phyloP scores from a whole-genome alignment of 1,284 basidiomycete species.

The Vanrija sp. region DNA sequence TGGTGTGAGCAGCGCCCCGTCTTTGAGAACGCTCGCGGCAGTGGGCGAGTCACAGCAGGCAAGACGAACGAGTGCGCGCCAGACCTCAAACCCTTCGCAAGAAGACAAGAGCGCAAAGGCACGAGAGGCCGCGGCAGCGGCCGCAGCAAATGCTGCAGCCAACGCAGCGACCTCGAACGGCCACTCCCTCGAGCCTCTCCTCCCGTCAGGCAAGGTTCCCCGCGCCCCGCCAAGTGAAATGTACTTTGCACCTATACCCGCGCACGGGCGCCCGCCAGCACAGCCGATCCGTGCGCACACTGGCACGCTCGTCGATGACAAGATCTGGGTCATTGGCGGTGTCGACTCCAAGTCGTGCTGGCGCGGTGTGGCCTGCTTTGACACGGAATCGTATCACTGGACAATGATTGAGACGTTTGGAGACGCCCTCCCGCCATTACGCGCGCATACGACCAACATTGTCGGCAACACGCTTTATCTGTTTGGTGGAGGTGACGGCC shows the following conservation, averaged over 20 bases:
- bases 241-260: conserved; percentile 82
- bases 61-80: no score
- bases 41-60: no score
- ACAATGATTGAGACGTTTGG: conserved; percentile 68
- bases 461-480: conserved; percentile 72
- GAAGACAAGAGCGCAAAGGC: no score
- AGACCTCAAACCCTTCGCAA: no score
- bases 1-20: no score
- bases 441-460: conserved; percentile 83
- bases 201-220: conserved; percentile 21
- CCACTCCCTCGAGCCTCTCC: conserved; percentile 11
- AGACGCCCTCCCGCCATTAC: conserved; percentile 70
- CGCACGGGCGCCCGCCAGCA: conserved; percentile 68
- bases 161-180: neutral
- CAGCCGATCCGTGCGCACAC: conserved; percentile 78
- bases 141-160: no score
- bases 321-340: conserved; percentile 84
- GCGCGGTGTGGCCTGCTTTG: conserved; percentile 77
- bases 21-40: no score
- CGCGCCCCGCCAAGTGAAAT: conserved; percentile 53
- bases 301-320: conserved; percentile 72
- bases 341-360: conserved; percentile 71
- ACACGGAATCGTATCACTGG: conserved; percentile 90
- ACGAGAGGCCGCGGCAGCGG: no score
- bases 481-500: conserved; percentile 80